Percentiles rank a stretch among this genome's conserved stretches.
phyloP scores from a whole-genome alignment of 441 rosid genomes.

The Jatropha podagrica region DNA sequence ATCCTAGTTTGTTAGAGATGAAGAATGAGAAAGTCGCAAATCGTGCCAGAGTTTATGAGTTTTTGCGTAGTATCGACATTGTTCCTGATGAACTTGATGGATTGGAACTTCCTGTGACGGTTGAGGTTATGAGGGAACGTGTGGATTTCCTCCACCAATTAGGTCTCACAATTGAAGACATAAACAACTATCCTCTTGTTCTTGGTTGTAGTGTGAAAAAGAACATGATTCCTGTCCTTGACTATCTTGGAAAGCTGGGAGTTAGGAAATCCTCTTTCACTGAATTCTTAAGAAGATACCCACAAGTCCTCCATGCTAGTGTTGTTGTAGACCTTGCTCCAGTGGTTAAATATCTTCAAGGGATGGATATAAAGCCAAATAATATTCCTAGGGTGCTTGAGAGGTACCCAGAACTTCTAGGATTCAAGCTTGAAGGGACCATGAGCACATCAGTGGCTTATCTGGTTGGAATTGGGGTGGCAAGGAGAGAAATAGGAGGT shows the following conservation, averaged over 20 bases:
- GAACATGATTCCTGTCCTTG: conserved; percentile 95
- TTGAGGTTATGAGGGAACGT: conserved; percentile 80
- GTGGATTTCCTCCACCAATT: conserved; percentile 77
- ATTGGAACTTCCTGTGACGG: conserved; percentile 88
- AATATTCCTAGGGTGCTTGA: conserved; percentile 88
- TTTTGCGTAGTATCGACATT: conserved; percentile 62
- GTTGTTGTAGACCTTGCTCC: conserved; percentile 92
- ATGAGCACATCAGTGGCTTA: conserved; percentile 98
- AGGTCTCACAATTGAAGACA: conserved; percentile 80
- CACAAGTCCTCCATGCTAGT: conserved; percentile 89
- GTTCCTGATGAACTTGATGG: conserved; percentile 94
- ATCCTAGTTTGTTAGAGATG: conserved; percentile 72
- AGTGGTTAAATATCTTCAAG: conserved; percentile 89
- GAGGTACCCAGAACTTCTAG: conserved; percentile 85
- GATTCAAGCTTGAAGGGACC: conserved; percentile 96
- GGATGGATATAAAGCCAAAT: conserved; percentile 80
- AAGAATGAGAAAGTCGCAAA: conserved; percentile 66
- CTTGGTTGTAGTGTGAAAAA: conserved; percentile 98
- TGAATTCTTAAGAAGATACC: conserved; percentile 75
- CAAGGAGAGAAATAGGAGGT: conserved; percentile 86
- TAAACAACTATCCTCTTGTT: conserved; percentile 85
- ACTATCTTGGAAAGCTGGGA: conserved; percentile 90
- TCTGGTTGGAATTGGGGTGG: conserved; percentile 85
- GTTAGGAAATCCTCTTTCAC: conserved; percentile 84
- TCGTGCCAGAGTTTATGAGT: conserved; percentile 77